phyloP scores from a whole-genome alignment of 805 yeast genomes.

The Candida railenensis region DNA sequence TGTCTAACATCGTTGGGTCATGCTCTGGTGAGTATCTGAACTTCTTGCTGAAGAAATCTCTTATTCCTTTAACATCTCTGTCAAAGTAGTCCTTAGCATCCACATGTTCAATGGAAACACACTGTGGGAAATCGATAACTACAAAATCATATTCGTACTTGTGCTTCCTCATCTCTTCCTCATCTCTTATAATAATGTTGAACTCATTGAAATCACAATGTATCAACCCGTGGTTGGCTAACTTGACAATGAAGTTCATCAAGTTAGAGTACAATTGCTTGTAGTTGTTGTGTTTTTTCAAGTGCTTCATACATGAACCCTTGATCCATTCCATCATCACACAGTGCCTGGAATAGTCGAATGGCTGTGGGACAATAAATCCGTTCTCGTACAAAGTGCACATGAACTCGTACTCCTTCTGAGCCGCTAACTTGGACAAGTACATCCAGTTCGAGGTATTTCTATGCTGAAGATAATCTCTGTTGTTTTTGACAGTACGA shows the following conservation, averaged over 20 bases:
- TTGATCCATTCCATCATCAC: conserved; percentile 88
- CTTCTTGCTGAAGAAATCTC: conserved; percentile 76
- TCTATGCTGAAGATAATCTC: conserved; percentile 81
- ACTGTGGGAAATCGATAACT: conserved; percentile 97
- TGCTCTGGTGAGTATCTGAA: conserved; percentile 68
- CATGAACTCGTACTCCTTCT: conserved; percentile 90
- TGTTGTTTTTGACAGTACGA: conserved; percentile 85
- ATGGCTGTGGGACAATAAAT: conserved; percentile 85
- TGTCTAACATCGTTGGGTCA: conserved; percentile 72
- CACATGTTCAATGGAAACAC: conserved; percentile 86
- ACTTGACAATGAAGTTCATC: conserved; percentile 80
- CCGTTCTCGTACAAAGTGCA: conserved; percentile 67
- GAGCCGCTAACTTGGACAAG: conserved; percentile 84
- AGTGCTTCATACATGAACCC: conserved; percentile 88
- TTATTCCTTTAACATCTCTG: conserved; percentile 90
- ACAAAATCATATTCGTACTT: conserved; percentile 67
- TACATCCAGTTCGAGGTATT: conserved; percentile 91
- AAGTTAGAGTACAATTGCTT: conserved; percentile 75
- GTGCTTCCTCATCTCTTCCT: conserved; percentile 45
- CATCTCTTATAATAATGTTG: conserved; percentile 81
- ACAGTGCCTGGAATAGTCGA: conserved; percentile 87
- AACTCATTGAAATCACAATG: conserved; percentile 99
- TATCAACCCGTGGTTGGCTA: conserved; percentile 86
- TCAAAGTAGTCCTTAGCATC: conserved; percentile 88
- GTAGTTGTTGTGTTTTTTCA: conserved; percentile 68